Evolutionary conservation across 2,329 filamentous ascomycete genomes (phyloP).

Genomic region (Botrytis squamosa): DNA sequence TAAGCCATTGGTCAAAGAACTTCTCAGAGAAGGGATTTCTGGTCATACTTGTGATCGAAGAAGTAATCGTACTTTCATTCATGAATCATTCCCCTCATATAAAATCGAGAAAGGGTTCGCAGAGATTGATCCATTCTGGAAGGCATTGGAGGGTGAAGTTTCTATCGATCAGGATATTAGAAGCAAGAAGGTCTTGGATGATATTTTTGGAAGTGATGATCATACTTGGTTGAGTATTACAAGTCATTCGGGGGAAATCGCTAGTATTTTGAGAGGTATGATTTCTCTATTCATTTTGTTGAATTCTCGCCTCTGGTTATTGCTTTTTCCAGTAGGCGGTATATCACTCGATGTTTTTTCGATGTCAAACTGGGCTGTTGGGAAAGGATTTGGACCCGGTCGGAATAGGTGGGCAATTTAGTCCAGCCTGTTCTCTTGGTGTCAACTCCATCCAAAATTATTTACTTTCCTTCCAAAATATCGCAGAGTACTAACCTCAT

Average conservation of each 20-base stretch:
- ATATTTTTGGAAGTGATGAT: conserved; percentile 54
- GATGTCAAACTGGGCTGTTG: too few species aligned
- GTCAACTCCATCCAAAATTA: too few species aligned
- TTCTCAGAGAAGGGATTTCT: conserved; percentile 63
- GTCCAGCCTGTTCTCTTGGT: too few species aligned
- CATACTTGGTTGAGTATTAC: conserved; percentile 59
- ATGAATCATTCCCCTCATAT: conserved; percentile 51
- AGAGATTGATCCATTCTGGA: conserved; percentile 55
- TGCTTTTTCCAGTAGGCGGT: not conserved
- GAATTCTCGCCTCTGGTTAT: not conserved
- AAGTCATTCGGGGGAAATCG: conserved; percentile 59
- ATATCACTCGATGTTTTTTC: too few species aligned
- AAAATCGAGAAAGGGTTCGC: conserved; percentile 60
- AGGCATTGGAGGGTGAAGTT: conserved; percentile 44
- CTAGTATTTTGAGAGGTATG: conserved; percentile 46
- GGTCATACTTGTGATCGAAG: conserved; percentile 69
- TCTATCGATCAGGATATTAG: conserved; percentile 49
- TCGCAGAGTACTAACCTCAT: not conserved
- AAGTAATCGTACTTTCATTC: conserved; percentile 54
- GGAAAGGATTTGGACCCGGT: too few species aligned
- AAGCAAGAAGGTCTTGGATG: conserved; percentile 49
- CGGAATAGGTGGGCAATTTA: too few species aligned
- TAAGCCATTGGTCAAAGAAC: conserved; percentile 60
- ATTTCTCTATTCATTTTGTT: not conserved
- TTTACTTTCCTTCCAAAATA: too few species aligned